These are phyloP conservation scores for Leishmania aethiopica DNA, from an alignment of 208 protist genomes.

Conservation along the genomic window DNA sequence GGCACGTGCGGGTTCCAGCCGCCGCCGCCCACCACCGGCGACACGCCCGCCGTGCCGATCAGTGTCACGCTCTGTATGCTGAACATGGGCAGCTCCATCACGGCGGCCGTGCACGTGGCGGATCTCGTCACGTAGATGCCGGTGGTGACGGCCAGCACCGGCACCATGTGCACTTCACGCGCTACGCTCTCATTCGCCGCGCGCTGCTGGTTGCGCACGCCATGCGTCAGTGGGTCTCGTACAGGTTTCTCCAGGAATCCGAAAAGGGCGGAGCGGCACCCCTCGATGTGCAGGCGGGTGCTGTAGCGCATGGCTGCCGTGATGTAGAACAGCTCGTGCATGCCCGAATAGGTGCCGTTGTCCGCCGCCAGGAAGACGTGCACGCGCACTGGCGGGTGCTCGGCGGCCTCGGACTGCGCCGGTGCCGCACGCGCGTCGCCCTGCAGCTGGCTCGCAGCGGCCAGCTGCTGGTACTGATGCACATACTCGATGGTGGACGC, in stretches of 20 bases:
- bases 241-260: conserved; percentile 46
- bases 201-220: conserved; percentile 25
- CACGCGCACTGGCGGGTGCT: conserved; percentile 25
- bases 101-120: conserved; percentile 41
- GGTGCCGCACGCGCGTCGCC: neutral
- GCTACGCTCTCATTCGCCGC: conserved; percentile 6
- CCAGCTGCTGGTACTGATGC: conserved; percentile 24
- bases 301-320: conserved; percentile 46
- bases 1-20: conserved; percentile 36
- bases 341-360: conserved; percentile 59
- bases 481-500: conserved; percentile 30
- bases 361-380: conserved; percentile 64
- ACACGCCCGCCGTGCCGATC: conserved; percentile 56
- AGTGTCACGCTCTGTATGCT: conserved; percentile 45
- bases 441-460: neutral
- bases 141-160: conserved; percentile 51
- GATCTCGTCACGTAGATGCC: conserved; percentile 51
- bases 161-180: conserved; percentile 26
- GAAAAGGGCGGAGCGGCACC: conserved; percentile 45
- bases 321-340: conserved; percentile 59
- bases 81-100: conserved; percentile 53
- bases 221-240: too few species aligned
- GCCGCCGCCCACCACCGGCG: conserved; percentile 56
- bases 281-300: conserved; percentile 27
- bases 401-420: neutral